phyloP scores from a whole-genome alignment of 148 eudicot genomes.

The Vaccinium corymbosum region DNA sequence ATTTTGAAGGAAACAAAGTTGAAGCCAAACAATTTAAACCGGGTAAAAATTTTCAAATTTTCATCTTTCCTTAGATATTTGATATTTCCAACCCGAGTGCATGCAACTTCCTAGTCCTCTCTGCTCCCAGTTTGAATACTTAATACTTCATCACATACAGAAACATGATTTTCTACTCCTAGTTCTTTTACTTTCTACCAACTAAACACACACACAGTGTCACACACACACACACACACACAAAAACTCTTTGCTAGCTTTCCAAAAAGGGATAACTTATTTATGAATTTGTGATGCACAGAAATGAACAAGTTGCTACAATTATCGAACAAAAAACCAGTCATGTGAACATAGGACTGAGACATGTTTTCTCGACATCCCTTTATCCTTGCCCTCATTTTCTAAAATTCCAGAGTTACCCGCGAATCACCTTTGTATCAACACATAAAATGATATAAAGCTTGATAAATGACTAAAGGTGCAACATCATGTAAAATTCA shows the following conservation, averaged over 20 bases:
- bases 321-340: not conserved
- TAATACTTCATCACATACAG: not conserved
- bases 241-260: not conserved
- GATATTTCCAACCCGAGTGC: not conserved
- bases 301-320: not conserved
- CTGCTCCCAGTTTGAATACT: not conserved
- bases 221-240: not conserved
- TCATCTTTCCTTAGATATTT: not conserved
- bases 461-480: not conserved
- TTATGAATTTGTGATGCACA: not conserved
- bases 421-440: not conserved
- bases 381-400: not conserved
- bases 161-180: not conserved
- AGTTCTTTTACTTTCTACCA: not conserved
- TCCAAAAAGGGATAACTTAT: not conserved
- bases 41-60: not conserved
- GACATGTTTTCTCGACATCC: not conserved
- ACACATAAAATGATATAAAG: not conserved
- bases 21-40: not conserved
- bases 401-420: not conserved
- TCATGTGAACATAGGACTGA: not conserved
- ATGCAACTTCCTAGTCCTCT: not conserved
- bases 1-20: not conserved
- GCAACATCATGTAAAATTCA: not conserved
- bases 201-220: constrained; percentile 3